These are phyloP conservation scores for Leishmania martiniquensis DNA, from an alignment of 208 protist genomes.

Conservation along the genomic window DNA sequence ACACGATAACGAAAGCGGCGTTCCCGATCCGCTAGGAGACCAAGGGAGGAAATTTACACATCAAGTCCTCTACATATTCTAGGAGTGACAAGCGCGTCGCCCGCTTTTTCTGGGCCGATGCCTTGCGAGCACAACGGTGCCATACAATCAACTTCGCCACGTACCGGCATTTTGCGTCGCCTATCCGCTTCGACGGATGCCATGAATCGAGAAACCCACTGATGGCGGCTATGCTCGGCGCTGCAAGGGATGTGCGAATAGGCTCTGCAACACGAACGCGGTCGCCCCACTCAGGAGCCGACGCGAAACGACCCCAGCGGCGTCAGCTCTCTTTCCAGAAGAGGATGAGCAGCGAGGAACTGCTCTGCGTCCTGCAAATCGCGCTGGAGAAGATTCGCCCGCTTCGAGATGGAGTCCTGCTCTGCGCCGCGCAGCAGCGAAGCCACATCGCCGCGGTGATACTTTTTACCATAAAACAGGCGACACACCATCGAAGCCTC, in stretches of 20 bases:
- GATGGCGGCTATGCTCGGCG: background rate
- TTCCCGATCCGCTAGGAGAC: too few species aligned
- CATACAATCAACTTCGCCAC: background rate
- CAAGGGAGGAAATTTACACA: too few species aligned
- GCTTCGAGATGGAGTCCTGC: conserved; percentile 72
- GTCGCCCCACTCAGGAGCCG: conserved; percentile 1
- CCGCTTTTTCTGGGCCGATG: background rate
- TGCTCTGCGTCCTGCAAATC: conserved; percentile 78
- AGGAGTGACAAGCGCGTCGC: background rate
- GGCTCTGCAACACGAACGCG: background rate
- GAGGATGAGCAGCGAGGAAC: conserved; percentile 58
- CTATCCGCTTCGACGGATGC: too few species aligned
- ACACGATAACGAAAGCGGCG: too few species aligned
- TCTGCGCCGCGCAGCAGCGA: conserved; percentile 63
- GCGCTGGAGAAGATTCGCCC: conserved; percentile 63
- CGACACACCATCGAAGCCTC: conserved; percentile 76
- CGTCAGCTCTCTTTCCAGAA: conserved; percentile 40
- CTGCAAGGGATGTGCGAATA: background rate
- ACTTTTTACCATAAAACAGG: conserved; percentile 83
- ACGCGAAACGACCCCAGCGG: conserved; percentile 9
- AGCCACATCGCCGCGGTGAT: conserved; percentile 76
- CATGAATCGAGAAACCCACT: background rate
- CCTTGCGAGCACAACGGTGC: background rate
- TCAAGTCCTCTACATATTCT: too few species aligned
- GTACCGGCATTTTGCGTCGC: too few species aligned